A percentile compares a stretch with the other conserved stretches of the same genome.
phyloP scores from a whole-genome alignment of 306 rosid species.

The Dalbergia oliveri region DNA sequence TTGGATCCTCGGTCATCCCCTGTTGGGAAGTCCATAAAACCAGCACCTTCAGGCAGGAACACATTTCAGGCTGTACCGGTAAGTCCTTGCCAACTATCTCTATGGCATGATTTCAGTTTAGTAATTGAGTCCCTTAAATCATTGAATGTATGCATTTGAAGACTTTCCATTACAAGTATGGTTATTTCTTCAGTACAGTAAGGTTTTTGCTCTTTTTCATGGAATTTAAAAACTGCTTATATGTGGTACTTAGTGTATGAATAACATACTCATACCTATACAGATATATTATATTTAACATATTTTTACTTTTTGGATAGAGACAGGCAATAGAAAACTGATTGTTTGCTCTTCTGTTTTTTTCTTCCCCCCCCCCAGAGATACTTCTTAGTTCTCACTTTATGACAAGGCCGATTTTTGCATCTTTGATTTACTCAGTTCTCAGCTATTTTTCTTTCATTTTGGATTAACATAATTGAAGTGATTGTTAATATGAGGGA shows the following conservation, averaged over 20 bases:
- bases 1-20: constrained; percentile 81
- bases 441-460: neutral
- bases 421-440: constrained; percentile 12
- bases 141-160: constrained; percentile 16
- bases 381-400: constrained; percentile 30
- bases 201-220: neutral
- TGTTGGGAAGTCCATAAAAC: constrained; percentile 61
- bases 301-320: constrained; percentile 4
- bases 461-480: constrained; percentile 2
- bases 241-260: constrained; percentile 8
- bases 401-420: constrained; percentile 19
- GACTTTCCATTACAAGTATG: neutral
- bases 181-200: neutral
- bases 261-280: neutral
- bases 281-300: neutral
- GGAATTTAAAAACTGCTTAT: neutral
- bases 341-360: neutral
- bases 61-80: constrained; percentile 70
- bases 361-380: neutral
- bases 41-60: constrained; percentile 52
- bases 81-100: constrained; percentile 39
- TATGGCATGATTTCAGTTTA: constrained; percentile 18
- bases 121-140: constrained; percentile 18
- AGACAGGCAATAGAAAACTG: neutral
- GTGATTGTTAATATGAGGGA: constrained; percentile 36